Evolutionary conservation across 2,329 filamentous ascomycete genomes (phyloP).

Genomic region (Fusarium coicis): DNA sequence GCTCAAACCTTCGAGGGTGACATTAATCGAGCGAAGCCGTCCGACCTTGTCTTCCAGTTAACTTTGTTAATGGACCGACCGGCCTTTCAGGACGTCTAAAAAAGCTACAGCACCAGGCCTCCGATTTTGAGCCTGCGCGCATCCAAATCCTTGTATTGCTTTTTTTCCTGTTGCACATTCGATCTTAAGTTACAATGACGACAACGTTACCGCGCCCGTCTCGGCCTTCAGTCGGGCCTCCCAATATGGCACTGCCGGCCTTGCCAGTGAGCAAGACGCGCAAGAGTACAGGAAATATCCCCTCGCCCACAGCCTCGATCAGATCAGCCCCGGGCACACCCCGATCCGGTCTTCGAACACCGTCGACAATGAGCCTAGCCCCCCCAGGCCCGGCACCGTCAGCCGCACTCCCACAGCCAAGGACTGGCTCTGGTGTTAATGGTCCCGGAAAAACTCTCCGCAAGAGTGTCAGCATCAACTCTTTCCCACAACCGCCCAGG

Average conservation of each 20-base stretch:
- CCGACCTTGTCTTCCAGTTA: constrained; percentile 8
- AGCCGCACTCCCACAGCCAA: constrained; percentile 66
- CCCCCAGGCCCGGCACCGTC: constrained; percentile 65
- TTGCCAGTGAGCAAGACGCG: constrained; percentile 79
- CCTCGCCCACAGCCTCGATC: constrained; percentile 48
- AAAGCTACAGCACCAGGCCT: constrained; percentile 38
- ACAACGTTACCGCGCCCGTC: constrained; percentile 74
- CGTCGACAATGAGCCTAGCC: constrained; percentile 64
- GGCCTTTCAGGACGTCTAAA: constrained; percentile 32
- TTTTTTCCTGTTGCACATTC: constrained; percentile 10
- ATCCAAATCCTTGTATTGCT: constrained; percentile 16
- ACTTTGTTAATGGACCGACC: constrained; percentile 47
- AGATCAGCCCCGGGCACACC: constrained; percentile 60
- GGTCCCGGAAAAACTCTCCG: constrained; percentile 76
- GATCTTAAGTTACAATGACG: constrained; percentile 41
- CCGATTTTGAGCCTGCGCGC: constrained; percentile 29
- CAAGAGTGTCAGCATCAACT: constrained; percentile 92
- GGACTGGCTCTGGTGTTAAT: constrained; percentile 65
- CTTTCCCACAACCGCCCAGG: constrained; percentile 90
- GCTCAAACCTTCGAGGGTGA: constrained; percentile 11
- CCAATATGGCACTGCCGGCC: constrained; percentile 77
- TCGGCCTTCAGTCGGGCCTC: constrained; percentile 75
- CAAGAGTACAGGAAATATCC: constrained; percentile 67
- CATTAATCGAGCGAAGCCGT: constrained; percentile 29
- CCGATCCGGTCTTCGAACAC: constrained; percentile 68